These are phyloP conservation scores for Lichenothelia convexa DNA, from an alignment of 495 filamentous ascomycete genomes.

Conservation along the genomic window DNA sequence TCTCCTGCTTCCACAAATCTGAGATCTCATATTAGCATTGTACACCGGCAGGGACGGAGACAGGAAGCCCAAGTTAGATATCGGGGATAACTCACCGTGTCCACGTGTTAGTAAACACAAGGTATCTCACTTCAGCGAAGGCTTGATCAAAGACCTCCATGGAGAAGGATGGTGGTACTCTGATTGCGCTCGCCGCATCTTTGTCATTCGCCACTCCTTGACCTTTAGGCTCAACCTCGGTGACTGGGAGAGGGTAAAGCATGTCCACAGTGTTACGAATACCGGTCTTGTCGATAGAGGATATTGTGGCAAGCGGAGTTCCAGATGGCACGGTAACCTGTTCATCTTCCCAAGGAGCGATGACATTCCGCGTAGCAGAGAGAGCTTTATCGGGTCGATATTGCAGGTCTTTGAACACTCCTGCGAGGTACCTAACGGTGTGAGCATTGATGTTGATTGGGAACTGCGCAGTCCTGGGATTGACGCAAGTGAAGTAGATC, in stretches of 20 bases:
- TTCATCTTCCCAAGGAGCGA: background rate
- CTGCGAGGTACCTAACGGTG: conserved; percentile 10
- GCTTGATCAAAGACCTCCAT: conserved; percentile 16
- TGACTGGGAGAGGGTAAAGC: background rate
- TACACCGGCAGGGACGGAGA: no score
- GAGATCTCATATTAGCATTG: no score
- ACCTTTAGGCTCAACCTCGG: background rate
- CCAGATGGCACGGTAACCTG: background rate
- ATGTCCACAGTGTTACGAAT: background rate
- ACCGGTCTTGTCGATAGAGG: background rate
- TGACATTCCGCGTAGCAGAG: background rate
- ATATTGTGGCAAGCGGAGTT: background rate
- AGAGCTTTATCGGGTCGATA: background rate
- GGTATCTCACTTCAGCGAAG: conserved; percentile 15
- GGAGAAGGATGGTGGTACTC: conserved; percentile 10
- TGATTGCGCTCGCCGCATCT: no score
- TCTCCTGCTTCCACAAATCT: no score
- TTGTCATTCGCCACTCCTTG: no score
- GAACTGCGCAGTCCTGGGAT: conserved; percentile 16
- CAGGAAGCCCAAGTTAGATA: no score
- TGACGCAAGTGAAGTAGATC: conserved; percentile 18
- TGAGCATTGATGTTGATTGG: conserved; percentile 20
- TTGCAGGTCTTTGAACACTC: conserved; percentile 5
- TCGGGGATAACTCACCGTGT: conserved; percentile 8
- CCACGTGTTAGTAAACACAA: conserved; percentile 21